Conservation (phyloP, 805 yeast genomes). For the Barnettozyma vustinii region DNA sequence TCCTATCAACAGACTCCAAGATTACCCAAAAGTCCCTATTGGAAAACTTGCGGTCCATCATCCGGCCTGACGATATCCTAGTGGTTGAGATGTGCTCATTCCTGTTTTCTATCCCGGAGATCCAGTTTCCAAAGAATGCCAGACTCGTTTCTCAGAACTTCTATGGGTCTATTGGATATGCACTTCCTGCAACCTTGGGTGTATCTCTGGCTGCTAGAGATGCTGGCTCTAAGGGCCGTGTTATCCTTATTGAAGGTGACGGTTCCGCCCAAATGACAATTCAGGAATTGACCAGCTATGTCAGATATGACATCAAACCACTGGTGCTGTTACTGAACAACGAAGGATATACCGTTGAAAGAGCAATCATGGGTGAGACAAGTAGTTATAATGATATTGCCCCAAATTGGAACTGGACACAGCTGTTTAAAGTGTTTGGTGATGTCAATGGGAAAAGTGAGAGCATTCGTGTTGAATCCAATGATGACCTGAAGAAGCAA, state of each 20-base stretch:
- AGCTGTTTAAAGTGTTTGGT: slow-evolving; percentile 46
- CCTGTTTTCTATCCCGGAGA: slow-evolving; percentile 54
- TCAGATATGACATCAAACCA: slow-evolving; percentile 49
- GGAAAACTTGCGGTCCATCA: slow-evolving; percentile 45
- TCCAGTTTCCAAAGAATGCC: slow-evolving; percentile 46
- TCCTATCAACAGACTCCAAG: slow-evolving; percentile 9
- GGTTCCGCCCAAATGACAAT: slow-evolving; percentile 66
- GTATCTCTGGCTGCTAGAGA: slow-evolving; percentile 56
- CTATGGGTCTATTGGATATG: slow-evolving; percentile 65
- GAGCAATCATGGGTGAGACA: slow-evolving; percentile 51
- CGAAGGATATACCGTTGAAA: slow-evolving; percentile 62
- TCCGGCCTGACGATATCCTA: slow-evolving; percentile 51
- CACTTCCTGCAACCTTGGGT: slow-evolving; percentile 60
- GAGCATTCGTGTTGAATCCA: slow-evolving; percentile 34
- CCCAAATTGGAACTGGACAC: slow-evolving; percentile 48
- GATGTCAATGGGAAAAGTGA: slow-evolving; percentile 41
- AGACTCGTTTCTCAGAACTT: slow-evolving; percentile 55
- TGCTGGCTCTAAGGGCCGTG: slow-evolving; percentile 30
- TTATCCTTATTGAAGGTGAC: slow-evolving; percentile 59
- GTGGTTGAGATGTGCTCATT: slow-evolving; percentile 65
- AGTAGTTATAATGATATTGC: slow-evolving; percentile 58
- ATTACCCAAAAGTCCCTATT: slow-evolving; percentile 43
- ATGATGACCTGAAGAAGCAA: slow-evolving; percentile 2
- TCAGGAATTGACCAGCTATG: slow-evolving; percentile 57
- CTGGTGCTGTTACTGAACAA: slow-evolving; percentile 57